Percentiles rank a stretch among this genome's conserved stretches.
phyloP scores from a whole-genome alignment of 148 eudicot genomes.

The Cornus kousa region DNA sequence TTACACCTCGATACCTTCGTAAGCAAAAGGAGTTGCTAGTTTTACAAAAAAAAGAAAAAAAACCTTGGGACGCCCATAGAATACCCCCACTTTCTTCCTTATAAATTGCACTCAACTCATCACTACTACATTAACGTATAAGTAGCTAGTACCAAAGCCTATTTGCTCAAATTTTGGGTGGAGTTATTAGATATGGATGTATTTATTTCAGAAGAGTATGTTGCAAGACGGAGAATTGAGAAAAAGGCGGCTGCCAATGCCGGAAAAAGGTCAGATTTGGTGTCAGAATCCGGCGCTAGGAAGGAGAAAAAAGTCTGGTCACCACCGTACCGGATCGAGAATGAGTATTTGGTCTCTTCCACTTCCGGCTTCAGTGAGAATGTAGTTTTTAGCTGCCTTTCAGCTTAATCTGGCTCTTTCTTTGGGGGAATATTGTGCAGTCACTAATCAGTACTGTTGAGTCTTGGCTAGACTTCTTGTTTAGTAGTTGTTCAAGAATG shows the following conservation, averaged over 20 bases:
- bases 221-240: constrained; percentile 27
- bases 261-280: neutral
- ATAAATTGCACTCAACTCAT: neutral
- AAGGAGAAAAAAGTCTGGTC: neutral
- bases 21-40: neutral
- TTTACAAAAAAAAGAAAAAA: neutral
- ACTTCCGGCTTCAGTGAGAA: neutral
- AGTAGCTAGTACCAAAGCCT: neutral
- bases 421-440: neutral
- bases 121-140: neutral
- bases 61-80: constrained; percentile 10
- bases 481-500: too few relatives aligned
- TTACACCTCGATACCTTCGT: neutral
- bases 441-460: neutral
- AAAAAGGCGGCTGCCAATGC: constrained; percentile 10
- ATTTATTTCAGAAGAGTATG: constrained; percentile 38
- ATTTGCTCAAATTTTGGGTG: neutral
- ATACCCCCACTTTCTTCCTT: neutral
- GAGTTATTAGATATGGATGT: constrained; percentile 26
- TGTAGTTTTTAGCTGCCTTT: neutral
- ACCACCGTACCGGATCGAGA: neutral
- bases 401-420: neutral
- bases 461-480: too few relatives aligned
- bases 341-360: neutral
- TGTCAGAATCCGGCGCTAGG: neutral